Evolutionary conservation across 345 rosid species (phyloP).

Genomic region (Corchorus capsularis): DNA sequence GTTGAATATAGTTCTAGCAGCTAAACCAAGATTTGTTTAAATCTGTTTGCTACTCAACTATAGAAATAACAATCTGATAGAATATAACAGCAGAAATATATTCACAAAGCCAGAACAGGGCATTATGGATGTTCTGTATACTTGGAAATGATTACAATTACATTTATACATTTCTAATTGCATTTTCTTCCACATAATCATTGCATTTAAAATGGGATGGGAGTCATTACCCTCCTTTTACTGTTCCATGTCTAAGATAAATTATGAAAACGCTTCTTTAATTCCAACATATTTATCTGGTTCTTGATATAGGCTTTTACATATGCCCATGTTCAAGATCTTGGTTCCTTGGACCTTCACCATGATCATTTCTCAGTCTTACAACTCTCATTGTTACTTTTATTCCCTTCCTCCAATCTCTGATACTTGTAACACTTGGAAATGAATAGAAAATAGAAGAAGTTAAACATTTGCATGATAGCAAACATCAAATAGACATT

Average conservation of each 20-base stretch:
- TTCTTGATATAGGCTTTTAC: background rate
- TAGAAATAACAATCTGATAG: no score
- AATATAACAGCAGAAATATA: no score
- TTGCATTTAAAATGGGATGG: background rate
- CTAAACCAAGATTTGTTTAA: no score
- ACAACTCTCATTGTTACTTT: background rate
- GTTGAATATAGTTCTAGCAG: no score
- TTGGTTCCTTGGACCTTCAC: background rate
- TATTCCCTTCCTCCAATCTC: conserved; percentile 15
- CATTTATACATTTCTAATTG: background rate
- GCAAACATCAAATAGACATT: conserved; percentile 45
- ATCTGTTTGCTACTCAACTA: no score
- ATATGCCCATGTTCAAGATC: background rate
- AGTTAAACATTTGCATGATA: conserved; percentile 37
- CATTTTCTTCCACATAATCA: background rate
- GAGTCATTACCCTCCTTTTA: background rate
- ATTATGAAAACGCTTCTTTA: background rate
- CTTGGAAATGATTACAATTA: background rate
- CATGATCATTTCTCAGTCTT: background rate
- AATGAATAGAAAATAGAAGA: conserved; percentile 45
- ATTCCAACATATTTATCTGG: background rate
- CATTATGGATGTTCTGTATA: background rate
- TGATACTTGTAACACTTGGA: conserved; percentile 37
- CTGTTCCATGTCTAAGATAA: background rate
- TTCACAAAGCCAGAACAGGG: no score